phyloP scores from a whole-genome alignment of 257 asterid genomes.

The Solanum gandarillasii region DNA sequence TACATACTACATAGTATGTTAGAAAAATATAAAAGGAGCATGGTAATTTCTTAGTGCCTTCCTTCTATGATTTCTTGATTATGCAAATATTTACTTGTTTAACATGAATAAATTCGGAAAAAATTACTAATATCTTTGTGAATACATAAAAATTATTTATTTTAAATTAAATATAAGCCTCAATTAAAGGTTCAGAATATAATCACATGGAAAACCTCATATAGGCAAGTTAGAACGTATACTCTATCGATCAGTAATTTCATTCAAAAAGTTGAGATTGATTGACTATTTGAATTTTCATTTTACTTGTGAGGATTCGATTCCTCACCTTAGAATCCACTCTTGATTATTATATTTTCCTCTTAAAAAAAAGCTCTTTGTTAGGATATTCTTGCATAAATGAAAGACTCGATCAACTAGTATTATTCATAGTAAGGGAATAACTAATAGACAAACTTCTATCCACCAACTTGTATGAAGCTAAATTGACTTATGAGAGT shows the following conservation, averaged over 20 bases:
- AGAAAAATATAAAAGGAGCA: not conserved
- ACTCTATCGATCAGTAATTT: not conserved
- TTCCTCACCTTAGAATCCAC: no score
- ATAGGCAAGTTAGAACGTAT: not conserved
- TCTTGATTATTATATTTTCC: not conserved
- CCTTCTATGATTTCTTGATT: not conserved
- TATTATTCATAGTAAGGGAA: not conserved
- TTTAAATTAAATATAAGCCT: not conserved
- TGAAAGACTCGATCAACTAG: not conserved
- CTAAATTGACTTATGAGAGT: not conserved
- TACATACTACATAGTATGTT: not conserved
- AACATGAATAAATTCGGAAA: not conserved
- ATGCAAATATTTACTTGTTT: not conserved
- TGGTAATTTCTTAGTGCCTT: not conserved
- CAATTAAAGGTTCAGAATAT: not conserved
- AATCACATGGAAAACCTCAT: not conserved
- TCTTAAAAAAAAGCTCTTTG: not conserved
- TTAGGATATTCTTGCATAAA: not conserved
- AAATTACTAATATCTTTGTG: not conserved
- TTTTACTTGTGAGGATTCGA: accelerated
- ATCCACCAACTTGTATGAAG: not conserved
- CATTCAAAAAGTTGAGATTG: not conserved
- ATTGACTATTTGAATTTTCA: not conserved
- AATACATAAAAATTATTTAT: not conserved
- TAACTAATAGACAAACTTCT: not conserved